A percentile compares a stretch with the other conserved stretches of the same genome.
Conservation (phyloP, 164 flowering plant genomes). For the Macadamia tetraphylla region DNA sequence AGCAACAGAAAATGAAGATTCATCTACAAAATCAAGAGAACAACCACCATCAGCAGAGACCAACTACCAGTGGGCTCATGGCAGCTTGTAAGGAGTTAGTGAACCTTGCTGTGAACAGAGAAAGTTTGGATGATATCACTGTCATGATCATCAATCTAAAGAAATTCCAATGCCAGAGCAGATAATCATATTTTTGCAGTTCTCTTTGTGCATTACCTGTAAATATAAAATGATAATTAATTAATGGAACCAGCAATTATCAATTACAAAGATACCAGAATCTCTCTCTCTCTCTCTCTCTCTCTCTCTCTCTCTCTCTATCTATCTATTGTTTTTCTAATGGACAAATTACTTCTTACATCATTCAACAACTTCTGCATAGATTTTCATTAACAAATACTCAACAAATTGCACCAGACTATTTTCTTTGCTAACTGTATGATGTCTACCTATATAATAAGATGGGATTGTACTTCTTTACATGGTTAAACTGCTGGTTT, state of each 20-base stretch:
- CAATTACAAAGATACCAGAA: not conserved
- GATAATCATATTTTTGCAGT: conserved; percentile 1
- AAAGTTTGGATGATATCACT: conserved; percentile 76
- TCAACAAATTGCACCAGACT: no score
- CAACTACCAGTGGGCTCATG: conserved; percentile 24
- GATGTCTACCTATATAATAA: no score
- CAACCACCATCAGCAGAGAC: conserved; percentile 12
- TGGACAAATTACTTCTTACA: not conserved
- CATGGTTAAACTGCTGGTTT: no score
- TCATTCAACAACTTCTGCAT: no score
- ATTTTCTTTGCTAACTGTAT: no score
- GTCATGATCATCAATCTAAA: conserved; percentile 74
- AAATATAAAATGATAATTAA: not conserved
- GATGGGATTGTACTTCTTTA: no score
- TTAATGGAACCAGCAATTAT: no score
- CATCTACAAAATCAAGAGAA: conserved; percentile 26
- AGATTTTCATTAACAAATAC: no score
- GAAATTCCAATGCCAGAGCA: conserved; percentile 30
- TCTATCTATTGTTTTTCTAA: not conserved
- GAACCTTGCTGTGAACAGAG: conserved; percentile 52
- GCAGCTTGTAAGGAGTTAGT: conserved; percentile 69
- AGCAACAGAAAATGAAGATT: conserved; percentile 18
- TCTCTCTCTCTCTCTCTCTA: no score
- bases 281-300: no score
- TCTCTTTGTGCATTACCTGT: not conserved